Evolutionary conservation across 139 green algal genomes (phyloP).

Genomic region (Chlorella sp.): DNA sequence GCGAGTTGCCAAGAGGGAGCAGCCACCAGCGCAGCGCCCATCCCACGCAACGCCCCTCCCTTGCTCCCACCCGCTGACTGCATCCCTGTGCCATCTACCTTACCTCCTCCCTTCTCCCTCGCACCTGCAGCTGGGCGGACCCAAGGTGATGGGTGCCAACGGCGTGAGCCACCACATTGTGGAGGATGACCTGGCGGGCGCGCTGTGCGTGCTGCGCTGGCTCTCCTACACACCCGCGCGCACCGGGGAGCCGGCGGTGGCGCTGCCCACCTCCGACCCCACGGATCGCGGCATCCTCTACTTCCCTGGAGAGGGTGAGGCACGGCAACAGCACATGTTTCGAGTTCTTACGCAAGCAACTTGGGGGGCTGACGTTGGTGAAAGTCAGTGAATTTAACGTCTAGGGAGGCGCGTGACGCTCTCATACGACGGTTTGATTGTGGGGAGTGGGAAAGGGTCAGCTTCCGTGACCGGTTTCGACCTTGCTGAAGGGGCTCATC

Average conservation of each 20-base stretch:
- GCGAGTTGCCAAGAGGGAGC: no score
- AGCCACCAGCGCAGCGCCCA: neutral
- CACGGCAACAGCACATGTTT: no score
- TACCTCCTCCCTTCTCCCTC: conserved; percentile 20
- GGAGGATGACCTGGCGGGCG: conserved; percentile 90
- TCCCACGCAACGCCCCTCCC: neutral
- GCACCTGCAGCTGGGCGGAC: conserved; percentile 86
- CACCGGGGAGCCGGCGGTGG: conserved; percentile 57
- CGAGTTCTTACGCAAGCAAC: no score
- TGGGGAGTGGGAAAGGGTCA: no score
- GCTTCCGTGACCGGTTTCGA: no score
- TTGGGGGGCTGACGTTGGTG: no score
- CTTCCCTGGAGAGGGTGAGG: conserved; percentile 47
- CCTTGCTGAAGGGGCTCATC: no score
- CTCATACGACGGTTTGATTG: no score
- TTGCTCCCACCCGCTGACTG: neutral
- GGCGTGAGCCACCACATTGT: conserved; percentile 95
- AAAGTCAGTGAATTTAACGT: no score
- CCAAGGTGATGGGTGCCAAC: conserved; percentile 95
- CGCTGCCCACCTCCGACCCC: conserved; percentile 78
- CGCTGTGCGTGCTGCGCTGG: conserved; percentile 66
- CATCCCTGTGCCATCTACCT: neutral
- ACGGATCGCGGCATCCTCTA: conserved; percentile 72
- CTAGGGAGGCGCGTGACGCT: no score
- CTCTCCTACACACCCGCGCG: conserved; percentile 78